phyloP scores from a whole-genome alignment of 2,329 filamentous ascomycete genomes.

The Diatrype stigma region DNA sequence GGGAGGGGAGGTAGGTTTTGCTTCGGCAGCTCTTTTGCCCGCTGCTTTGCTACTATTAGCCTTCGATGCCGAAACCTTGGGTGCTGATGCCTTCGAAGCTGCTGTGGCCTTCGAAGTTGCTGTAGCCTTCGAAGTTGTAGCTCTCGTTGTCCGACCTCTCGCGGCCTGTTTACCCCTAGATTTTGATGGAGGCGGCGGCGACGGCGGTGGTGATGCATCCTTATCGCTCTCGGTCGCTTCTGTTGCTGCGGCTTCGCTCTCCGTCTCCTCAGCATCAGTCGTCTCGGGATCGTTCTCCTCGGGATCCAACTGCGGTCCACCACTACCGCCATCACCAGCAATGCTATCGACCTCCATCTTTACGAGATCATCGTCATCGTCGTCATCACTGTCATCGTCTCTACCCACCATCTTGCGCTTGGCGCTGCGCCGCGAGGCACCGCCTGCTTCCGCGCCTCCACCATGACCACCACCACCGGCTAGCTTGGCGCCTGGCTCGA shows the following conservation, averaged over 20 bases:
- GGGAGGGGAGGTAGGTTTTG: conserved; percentile 3
- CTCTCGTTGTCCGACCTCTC: conserved; percentile 4
- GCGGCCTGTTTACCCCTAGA: conserved; percentile 4
- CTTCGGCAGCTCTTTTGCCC: background rate
- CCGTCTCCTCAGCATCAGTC: conserved; percentile 36
- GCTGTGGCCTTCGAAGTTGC: background rate
- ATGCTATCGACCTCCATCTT: conserved; percentile 47
- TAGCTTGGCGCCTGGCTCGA: conserved; percentile 18
- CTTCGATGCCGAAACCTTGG: background rate
- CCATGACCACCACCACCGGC: no score
- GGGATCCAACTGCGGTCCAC: conserved; percentile 26
- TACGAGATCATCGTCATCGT: conserved; percentile 43
- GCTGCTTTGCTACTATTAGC: no score
- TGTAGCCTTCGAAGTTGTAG: conserved; percentile 2
- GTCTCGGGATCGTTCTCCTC: conserved; percentile 34
- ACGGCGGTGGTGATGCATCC: conserved; percentile 17
- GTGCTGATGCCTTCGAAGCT: no score
- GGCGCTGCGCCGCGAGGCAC: conserved; percentile 36
- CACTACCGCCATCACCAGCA: conserved; percentile 11
- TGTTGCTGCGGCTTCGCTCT: conserved; percentile 37
- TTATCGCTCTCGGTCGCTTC: conserved; percentile 18
- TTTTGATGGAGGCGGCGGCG: conserved; percentile 5
- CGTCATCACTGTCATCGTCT: conserved; percentile 34
- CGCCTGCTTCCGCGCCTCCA: background rate
- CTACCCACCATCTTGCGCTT: conserved; percentile 48